Evolutionary conservation across 2,329 filamentous ascomycete species (phyloP), one percentile per base, ranked within the genome.

Genomic region (Elsinoe fawcettii): DNA sequence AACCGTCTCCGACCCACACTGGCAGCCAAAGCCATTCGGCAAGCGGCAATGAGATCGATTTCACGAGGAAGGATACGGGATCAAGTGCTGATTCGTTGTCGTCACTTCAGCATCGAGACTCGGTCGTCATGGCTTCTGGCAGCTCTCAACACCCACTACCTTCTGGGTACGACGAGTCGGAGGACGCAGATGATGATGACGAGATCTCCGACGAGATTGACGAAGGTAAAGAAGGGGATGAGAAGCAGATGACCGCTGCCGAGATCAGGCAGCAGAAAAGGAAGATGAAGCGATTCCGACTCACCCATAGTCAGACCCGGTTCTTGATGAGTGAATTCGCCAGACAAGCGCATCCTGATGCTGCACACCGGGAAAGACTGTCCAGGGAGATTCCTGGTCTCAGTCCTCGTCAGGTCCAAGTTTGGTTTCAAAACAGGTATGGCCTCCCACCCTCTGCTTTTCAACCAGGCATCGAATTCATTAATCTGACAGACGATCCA

Each of bases 391-490:
- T 97, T 46, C 91, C 92, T 30, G 92, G 91, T 0, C 74, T 97
- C 51, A 96, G 88, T 66, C 89, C 91, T 36, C 83, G 91, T 60
- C 91, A 97, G 70, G 92, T 97, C 22, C 91, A 97, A 71, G 91
- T 97, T 51, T 97, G 91, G 92, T 97, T 97, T 73, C 91, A 97
- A 73, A 97, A 97, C 73, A 83, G 91, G 91, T 96, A 80, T 65
- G 79, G 67, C 62, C 59, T 32, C 39, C 37, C 32, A 39, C 20
- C 30, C 41, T 22, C 32, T 36, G 25, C 49, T 37, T 37, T 37
- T 53, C 25, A 53, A 14, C 37, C 39, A 55, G 51, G 14, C 49
- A 44, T 53, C 44, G 6, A 18, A 44, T 46, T 49, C 23, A 43
- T 36, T 56, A 30, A 56, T 27, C 3, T 58, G 53, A 55, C 61